These are phyloP conservation scores for Lipomyces anomalus DNA, from an alignment of 805 yeast species.

Conservation along the genomic window DNA sequence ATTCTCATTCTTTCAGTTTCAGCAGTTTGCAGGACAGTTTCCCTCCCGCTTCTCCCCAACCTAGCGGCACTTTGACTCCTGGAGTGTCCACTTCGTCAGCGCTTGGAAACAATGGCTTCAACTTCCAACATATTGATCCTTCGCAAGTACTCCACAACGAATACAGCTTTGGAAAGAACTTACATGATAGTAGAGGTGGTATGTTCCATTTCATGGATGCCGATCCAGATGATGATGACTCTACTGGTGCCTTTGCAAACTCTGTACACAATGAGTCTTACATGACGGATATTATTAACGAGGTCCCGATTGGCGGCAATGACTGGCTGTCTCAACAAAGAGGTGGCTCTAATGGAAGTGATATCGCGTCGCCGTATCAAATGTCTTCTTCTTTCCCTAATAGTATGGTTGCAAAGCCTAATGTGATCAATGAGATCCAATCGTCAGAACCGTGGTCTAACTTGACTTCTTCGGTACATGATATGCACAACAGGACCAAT, in stretches of 20 bases:
- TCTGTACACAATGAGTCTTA: background rate
- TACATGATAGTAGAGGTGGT: slow-evolving; percentile 3
- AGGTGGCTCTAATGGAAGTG: background rate
- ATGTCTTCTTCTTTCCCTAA: background rate
- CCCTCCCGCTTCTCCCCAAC: slow-evolving; percentile 14
- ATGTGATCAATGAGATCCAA: background rate
- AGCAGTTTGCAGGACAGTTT: slow-evolving; percentile 15
- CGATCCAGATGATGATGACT: slow-evolving; percentile 12
- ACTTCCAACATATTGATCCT: slow-evolving; percentile 20
- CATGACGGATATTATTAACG: background rate
- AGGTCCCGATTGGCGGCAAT: background rate
- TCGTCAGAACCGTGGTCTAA: background rate
- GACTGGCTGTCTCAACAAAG: background rate
- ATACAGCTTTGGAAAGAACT: slow-evolving; percentile 8
- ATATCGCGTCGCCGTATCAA: background rate
- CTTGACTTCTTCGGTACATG: slow-evolving; percentile 13
- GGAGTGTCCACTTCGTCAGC: slow-evolving; percentile 9
- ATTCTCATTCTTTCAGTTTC: slow-evolving; percentile 15
- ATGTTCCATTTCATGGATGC: slow-evolving; percentile 11
- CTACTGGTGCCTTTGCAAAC: slow-evolving; percentile 1
- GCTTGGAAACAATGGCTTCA: background rate
- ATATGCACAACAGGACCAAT: slow-evolving; percentile 11
- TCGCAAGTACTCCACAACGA: slow-evolving; percentile 13
- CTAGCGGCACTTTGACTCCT: slow-evolving; percentile 13
- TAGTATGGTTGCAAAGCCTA: background rate